Evolutionary conservation across 768 basidiomycete genomes (phyloP).

Genomic region (Royoungia palumana): DNA sequence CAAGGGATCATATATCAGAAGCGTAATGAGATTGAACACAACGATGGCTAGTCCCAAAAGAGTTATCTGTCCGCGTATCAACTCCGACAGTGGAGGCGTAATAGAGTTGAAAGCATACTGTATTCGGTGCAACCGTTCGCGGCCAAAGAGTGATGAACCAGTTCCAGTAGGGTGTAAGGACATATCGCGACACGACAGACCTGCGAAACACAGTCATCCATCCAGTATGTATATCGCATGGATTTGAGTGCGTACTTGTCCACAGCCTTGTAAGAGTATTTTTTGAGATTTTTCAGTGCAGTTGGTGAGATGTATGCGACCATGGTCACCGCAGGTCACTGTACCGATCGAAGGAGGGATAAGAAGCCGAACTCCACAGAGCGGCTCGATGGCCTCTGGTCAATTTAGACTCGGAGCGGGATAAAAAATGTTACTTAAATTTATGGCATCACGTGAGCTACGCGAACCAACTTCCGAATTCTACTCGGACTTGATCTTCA

Average conservation of each 20-base stretch:
- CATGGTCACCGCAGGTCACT: constrained; percentile 37
- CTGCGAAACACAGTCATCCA: constrained; percentile 35
- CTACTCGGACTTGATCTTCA: not conserved
- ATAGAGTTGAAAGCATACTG: constrained; percentile 46
- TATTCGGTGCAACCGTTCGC: constrained; percentile 80
- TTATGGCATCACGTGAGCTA: not conserved
- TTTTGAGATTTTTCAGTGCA: constrained; percentile 71
- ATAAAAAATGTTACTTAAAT: no score
- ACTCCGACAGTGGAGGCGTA: not conserved
- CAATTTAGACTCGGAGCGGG: no score
- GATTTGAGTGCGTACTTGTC: constrained; percentile 58
- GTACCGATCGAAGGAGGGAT: not conserved
- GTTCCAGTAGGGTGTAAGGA: constrained; percentile 85
- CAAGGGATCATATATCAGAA: constrained; percentile 79
- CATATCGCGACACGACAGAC: constrained; percentile 70
- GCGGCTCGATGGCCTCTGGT: no score
- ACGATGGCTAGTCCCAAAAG: constrained; percentile 80
- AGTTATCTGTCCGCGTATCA: constrained; percentile 65
- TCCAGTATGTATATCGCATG: not conserved
- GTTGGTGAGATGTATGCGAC: constrained; percentile 60
- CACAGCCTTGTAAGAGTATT: constrained; percentile 76
- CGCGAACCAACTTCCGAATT: not conserved
- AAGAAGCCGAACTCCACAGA: no score
- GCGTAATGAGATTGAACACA: constrained; percentile 75
- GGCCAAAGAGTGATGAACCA: constrained; percentile 92